Evolutionary conservation across 345 rosid genomes (phyloP).

Genomic region (Geranium rotundifolium): DNA sequence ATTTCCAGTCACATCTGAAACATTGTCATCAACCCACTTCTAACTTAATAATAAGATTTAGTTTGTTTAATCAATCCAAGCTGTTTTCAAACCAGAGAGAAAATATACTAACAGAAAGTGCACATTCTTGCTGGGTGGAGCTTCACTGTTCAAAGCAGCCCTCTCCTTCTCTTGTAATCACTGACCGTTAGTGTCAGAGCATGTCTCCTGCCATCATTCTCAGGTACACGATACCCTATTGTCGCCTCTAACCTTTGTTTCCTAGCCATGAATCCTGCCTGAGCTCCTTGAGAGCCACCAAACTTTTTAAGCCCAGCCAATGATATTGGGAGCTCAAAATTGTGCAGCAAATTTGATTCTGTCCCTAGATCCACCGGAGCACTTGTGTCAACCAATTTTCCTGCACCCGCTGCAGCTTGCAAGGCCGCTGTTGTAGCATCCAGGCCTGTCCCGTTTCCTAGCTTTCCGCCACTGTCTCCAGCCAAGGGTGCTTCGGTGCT

Average conservation of each 20-base stretch:
- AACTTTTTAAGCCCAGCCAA: conserved; percentile 49
- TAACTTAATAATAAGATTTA: no score
- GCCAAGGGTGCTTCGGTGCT: conserved; percentile 17
- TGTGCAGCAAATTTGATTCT: conserved; percentile 56
- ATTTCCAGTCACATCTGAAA: no score
- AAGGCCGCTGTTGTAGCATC: conserved; percentile 71
- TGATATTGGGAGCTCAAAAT: conserved; percentile 72
- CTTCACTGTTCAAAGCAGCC: conserved; percentile 51
- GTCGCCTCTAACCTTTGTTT: conserved; percentile 87
- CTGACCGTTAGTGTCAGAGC: conserved; percentile 82
- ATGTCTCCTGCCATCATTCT: conserved; percentile 84
- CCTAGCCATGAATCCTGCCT: conserved; percentile 84
- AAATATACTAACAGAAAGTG: not conserved
- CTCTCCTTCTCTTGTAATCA: conserved; percentile 97
- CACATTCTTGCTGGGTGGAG: not conserved
- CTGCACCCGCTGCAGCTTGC: conserved; percentile 94
- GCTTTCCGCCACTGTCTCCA: conserved; percentile 18
- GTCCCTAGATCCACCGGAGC: conserved; percentile 89
- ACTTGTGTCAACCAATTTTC: conserved; percentile 84
- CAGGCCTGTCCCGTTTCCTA: conserved; percentile 25
- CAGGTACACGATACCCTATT: conserved; percentile 60
- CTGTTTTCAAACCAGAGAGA: no score
- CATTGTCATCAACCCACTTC: no score
- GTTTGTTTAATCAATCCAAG: no score
- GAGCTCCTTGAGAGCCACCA: conserved; percentile 78